Conservation (phyloP, 257 asterid species). For the Nicotiana knightiana region DNA sequence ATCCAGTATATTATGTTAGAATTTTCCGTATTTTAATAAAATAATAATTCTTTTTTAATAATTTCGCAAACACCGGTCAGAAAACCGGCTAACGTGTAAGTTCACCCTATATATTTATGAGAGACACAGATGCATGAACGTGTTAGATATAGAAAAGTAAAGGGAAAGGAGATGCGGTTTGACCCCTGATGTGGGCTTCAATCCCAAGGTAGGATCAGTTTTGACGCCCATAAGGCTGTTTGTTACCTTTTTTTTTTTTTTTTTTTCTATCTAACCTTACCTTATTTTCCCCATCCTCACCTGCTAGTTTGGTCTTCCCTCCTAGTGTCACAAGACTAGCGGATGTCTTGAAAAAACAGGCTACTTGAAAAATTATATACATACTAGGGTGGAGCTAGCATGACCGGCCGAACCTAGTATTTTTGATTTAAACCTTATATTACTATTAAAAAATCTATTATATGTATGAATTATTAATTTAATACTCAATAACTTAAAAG, state of each 20-base stretch:
- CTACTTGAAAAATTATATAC: too few species aligned
- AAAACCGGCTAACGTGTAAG: too few species aligned
- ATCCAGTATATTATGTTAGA: too few species aligned
- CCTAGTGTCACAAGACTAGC: neutral
- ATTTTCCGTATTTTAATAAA: too few species aligned
- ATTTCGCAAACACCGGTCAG: too few species aligned
- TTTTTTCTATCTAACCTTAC: neutral
- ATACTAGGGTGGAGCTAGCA: neutral
- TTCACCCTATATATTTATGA: too few species aligned
- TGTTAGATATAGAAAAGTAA: neutral
- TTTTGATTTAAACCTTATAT: too few species aligned
- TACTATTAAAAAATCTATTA: too few species aligned
- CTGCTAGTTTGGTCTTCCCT: neutral
- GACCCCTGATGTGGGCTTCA: conserved; percentile 39
- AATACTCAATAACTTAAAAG: too few species aligned
- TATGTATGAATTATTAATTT: too few species aligned
- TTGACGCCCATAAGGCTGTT: conserved; percentile 15
- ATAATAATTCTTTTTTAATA: too few species aligned
- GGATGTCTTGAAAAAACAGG: neutral
- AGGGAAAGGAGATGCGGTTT: conserved; percentile 44
- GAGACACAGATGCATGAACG: neutral
- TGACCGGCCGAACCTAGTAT: too few species aligned
- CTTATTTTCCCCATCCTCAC: neutral
- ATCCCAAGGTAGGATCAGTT: conserved; percentile 46
- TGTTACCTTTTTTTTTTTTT: neutral